These are phyloP conservation scores for Rhododendron ovatum DNA, from an alignment of 148 eudicot species.

Conservation along the genomic window DNA sequence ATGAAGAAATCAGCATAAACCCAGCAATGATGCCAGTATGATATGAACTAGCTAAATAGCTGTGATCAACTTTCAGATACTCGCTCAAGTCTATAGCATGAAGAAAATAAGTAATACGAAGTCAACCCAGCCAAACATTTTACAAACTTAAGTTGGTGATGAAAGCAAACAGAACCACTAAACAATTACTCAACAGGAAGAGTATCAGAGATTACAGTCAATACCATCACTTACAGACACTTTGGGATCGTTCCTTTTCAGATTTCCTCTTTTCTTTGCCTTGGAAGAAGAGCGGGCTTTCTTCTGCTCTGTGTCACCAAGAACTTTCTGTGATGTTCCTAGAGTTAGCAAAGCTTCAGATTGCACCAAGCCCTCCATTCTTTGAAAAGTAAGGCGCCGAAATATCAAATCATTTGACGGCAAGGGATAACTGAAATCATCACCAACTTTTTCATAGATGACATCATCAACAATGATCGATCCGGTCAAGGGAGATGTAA, in stretches of 20 bases:
- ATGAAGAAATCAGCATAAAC: slow-evolving; percentile 57
- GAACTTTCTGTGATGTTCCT: slow-evolving; percentile 22
- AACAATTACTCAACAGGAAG: neutral
- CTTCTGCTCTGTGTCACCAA: slow-evolving; percentile 30
- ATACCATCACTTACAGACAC: slow-evolving; percentile 38
- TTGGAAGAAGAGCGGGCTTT: slow-evolving; percentile 38
- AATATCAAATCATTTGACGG: slow-evolving; percentile 53
- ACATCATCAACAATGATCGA: slow-evolving; percentile 78
- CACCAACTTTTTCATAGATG: slow-evolving; percentile 68
- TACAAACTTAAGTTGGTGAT: neutral
- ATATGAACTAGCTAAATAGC: slow-evolving; percentile 74
- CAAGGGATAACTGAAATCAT: slow-evolving; percentile 32
- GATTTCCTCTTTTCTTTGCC: slow-evolving; percentile 52
- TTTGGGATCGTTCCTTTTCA: slow-evolving; percentile 31
- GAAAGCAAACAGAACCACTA: neutral
- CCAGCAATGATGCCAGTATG: slow-evolving; percentile 88
- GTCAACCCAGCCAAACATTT: slow-evolving; percentile 4
- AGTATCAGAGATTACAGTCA: slow-evolving; percentile 8
- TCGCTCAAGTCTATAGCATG: slow-evolving; percentile 36
- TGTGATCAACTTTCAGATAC: slow-evolving; percentile 54
- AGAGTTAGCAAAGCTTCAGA: slow-evolving; percentile 72
- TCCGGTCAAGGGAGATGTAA: slow-evolving; percentile 71
- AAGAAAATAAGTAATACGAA: slow-evolving; percentile 13
- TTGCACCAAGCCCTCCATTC: slow-evolving; percentile 80
- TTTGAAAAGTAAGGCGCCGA: slow-evolving; percentile 80